These are phyloP conservation scores for Cercospora sesami DNA, from an alignment of 2,329 filamentous ascomycete genomes.

Conservation along the genomic window DNA sequence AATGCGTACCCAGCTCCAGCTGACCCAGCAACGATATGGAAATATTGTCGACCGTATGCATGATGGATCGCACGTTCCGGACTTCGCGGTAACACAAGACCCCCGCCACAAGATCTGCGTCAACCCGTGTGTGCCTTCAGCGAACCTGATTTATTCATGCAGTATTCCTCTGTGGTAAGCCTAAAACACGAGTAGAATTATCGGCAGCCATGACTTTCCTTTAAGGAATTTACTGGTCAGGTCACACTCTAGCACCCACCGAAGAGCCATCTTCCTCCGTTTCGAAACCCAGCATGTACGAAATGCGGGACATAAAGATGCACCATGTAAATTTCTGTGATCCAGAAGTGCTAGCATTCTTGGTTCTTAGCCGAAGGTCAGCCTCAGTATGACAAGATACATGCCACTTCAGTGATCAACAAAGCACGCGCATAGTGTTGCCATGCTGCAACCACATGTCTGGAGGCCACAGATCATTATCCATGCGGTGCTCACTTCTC, in stretches of 20 bases:
- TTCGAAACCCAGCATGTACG: not conserved
- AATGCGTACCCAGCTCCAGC: not conserved
- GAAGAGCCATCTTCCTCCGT: not conserved
- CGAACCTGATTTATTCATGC: not conserved
- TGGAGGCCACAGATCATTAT: not conserved
- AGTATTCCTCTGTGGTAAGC: not conserved
- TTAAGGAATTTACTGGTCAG: not conserved
- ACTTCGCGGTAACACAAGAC: not conserved
- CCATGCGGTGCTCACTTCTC: not conserved
- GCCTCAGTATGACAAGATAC: not conserved
- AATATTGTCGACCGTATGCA: not conserved
- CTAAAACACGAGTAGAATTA: not conserved
- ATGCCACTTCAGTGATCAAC: not conserved
- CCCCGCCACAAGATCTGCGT: not conserved
- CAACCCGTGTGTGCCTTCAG: not conserved
- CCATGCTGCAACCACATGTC: constrained; percentile 1
- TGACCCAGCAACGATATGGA: not conserved
- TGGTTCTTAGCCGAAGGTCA: not conserved
- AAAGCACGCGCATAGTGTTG: constrained; percentile 1
- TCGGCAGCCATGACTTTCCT: not conserved
- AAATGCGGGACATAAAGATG: not conserved
- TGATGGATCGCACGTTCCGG: not conserved
- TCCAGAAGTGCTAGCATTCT: not conserved
- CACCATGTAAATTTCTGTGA: not conserved
- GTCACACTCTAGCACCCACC: not conserved